phyloP scores from a whole-genome alignment of 108 stramenopile genomes.

The Conticribra guillardii region DNA sequence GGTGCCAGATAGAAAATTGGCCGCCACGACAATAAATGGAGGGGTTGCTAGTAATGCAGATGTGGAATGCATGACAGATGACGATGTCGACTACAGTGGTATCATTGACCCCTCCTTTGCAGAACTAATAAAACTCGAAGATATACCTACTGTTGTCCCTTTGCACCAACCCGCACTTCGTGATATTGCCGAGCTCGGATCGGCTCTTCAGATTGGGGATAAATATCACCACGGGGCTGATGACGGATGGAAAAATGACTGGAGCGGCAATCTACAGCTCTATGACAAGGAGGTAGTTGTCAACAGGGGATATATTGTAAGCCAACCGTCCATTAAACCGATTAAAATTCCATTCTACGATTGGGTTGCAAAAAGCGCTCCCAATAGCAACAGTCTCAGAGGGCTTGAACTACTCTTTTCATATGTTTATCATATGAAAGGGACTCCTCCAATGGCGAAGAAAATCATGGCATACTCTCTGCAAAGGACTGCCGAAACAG shows the following conservation, averaged over 20 bases:
- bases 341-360: conserved; percentile 44
- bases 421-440: conserved; percentile 66
- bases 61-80: too few relatives aligned
- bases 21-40: too few relatives aligned
- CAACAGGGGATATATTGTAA: conserved; percentile 49
- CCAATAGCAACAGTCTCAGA: conserved; percentile 36
- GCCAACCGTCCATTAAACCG: conserved; percentile 35
- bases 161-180: conserved; percentile 24
- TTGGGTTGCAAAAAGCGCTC: conserved; percentile 55
- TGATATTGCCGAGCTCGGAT: conserved; percentile 45
- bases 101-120: conserved; percentile 33
- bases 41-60: too few relatives aligned
- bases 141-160: conserved; percentile 35
- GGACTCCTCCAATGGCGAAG: conserved; percentile 67
- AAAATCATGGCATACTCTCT: conserved; percentile 62
- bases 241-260: conserved; percentile 76
- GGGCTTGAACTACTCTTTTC: conserved; percentile 67
- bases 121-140: conserved; percentile 39
- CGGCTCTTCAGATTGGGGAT: conserved; percentile 53
- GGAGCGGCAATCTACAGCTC: conserved; percentile 77
- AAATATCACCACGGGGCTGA: conserved; percentile 42
- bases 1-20: too few relatives aligned
- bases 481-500: conserved; percentile 28
- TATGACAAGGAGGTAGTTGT: conserved; percentile 67
- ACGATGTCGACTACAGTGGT: conserved; percentile 11